A percentile compares a stretch with the other conserved stretches of the same genome.
These are phyloP conservation scores for Ophiostoma tasmaniense DNA, from an alignment of 2,329 filamentous ascomycete species.

Conservation along the genomic window DNA sequence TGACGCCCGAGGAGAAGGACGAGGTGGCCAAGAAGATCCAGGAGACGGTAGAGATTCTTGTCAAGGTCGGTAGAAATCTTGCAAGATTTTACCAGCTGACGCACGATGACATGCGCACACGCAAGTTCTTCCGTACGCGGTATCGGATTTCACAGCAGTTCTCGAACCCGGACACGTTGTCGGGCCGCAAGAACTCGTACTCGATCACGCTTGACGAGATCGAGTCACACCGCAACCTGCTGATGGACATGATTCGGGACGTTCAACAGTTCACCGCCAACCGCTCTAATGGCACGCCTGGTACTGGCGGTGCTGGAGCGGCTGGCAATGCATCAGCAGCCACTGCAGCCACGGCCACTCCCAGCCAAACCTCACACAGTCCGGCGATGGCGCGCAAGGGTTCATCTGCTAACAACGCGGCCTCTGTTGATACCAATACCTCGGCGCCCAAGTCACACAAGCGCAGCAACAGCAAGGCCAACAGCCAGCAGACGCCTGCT, in stretches of 20 bases:
- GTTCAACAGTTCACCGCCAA: not conserved
- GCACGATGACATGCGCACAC: constrained; percentile 41
- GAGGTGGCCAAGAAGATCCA: constrained; percentile 39
- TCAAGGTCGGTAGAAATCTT: constrained; percentile 37
- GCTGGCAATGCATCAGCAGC: constrained; percentile 10
- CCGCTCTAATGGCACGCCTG: not conserved
- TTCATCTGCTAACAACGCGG: constrained; percentile 26
- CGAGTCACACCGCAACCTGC: constrained; percentile 38
- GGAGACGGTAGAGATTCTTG: constrained; percentile 35
- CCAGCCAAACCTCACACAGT: not conserved
- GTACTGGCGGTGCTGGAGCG: not conserved
- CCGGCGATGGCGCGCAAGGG: constrained; percentile 35
- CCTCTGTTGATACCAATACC: not conserved
- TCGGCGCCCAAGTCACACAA: constrained; percentile 34
- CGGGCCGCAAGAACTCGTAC: constrained; percentile 39
- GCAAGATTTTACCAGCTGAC: constrained; percentile 30
- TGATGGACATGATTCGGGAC: constrained; percentile 47
- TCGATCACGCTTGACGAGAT: constrained; percentile 45
- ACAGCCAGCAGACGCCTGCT: constrained; percentile 40
- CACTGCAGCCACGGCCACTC: constrained; percentile 10
- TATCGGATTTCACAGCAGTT: constrained; percentile 47
- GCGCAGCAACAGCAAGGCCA: constrained; percentile 37
- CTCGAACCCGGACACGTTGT: constrained; percentile 39
- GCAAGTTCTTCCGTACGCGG: constrained; percentile 47
- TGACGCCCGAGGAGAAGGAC: constrained; percentile 37